Conservation (phyloP, 1,284 basidiomycete species). For the Irpex rosettiformis region DNA sequence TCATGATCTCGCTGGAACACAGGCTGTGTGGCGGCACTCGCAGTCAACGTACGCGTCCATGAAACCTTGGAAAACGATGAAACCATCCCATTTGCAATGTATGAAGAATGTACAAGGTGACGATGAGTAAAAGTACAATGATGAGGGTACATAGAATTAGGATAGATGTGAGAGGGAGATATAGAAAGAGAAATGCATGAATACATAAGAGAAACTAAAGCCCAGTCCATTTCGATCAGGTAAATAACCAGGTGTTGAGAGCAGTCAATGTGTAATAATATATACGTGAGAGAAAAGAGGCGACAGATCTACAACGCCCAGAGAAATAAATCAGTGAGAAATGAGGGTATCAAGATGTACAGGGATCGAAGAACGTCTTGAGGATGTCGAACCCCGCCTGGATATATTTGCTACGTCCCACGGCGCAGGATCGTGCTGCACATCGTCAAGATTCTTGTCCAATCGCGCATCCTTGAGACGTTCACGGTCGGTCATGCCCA, state of each 20-base stretch:
- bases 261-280: background rate
- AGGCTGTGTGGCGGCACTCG: background rate
- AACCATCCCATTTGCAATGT: background rate
- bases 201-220: background rate
- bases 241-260: background rate
- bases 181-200: background rate
- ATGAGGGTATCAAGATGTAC: background rate
- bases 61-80: background rate
- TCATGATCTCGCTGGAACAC: too few species aligned
- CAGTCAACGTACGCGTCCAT: background rate
- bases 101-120: background rate
- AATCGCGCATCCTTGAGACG: conserved; percentile 66
- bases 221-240: background rate
- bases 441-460: conserved; percentile 71
- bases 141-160: background rate
- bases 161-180: background rate
- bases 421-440: conserved; percentile 66
- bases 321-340: background rate
- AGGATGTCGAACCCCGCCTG: background rate
- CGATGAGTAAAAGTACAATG: background rate
- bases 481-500: conserved; percentile 68
- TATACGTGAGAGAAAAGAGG: background rate
- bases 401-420: conserved; percentile 46
- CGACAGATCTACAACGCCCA: background rate
- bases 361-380: background rate